These are phyloP conservation scores for Suillus hirtellus DNA, from an alignment of 768 basidiomycete species.

Conservation along the genomic window DNA sequence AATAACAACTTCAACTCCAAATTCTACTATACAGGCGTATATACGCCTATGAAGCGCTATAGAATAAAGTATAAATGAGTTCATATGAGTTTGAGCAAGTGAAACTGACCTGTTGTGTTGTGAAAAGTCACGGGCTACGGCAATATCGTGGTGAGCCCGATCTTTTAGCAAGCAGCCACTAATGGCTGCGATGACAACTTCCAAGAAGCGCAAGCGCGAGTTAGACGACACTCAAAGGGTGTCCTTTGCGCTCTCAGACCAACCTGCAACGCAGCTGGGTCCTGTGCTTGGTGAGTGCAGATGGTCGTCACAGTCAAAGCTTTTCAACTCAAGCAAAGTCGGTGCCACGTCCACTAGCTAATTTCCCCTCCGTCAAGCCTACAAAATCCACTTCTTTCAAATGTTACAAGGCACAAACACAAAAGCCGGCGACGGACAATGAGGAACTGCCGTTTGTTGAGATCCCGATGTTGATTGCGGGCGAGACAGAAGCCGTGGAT, in stretches of 20 bases:
- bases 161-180: slow-evolving; percentile 13
- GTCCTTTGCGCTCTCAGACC: slow-evolving; percentile 38
- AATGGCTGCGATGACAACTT: slow-evolving; percentile 26
- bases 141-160: slow-evolving; percentile 3
- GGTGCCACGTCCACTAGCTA: slow-evolving; percentile 39
- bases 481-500: slow-evolving; percentile 83
- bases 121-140: slow-evolving; percentile 13
- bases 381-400: slow-evolving; percentile 60
- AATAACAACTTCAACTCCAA: slow-evolving; percentile 17
- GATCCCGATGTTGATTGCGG: slow-evolving; percentile 55
- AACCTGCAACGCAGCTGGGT: slow-evolving; percentile 40
- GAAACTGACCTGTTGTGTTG: slow-evolving; percentile 20
- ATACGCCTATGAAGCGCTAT: slow-evolving; percentile 11
- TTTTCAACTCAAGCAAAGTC: slow-evolving; percentile 11
- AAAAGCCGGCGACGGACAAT: slow-evolving; percentile 26
- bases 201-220: slow-evolving; percentile 54
- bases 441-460: slow-evolving; percentile 33
- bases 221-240: slow-evolving; percentile 35
- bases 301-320: slow-evolving; percentile 28
- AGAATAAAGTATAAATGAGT: slow-evolving; percentile 9
- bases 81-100: slow-evolving; percentile 1
- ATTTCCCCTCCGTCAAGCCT: slow-evolving; percentile 66
- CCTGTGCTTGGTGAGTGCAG: slow-evolving; percentile 52
- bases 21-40: slow-evolving; percentile 23
- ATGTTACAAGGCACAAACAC: slow-evolving; percentile 54